These are phyloP conservation scores for Adansonia digitata DNA, from an alignment of 345 rosid species.

Conservation along the genomic window DNA sequence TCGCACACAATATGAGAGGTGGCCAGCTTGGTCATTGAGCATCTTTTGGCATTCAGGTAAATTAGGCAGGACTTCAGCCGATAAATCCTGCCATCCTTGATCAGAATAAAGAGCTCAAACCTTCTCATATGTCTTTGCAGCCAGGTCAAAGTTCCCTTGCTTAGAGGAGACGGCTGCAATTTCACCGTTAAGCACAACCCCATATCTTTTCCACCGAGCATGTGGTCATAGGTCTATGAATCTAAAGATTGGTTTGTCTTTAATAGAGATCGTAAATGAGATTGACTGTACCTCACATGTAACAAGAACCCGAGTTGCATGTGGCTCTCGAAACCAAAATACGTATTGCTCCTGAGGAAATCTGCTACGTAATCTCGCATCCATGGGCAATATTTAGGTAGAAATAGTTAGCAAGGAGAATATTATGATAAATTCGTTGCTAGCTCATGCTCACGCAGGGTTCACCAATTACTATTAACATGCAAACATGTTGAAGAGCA, in stretches of 20 bases:
- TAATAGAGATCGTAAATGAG: not conserved
- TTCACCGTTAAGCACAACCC: constrained; percentile 96
- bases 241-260: not conserved
- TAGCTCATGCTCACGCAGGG: not conserved
- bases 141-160: constrained; percentile 81
- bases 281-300: constrained; percentile 74
- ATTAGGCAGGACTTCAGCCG: constrained; percentile 92
- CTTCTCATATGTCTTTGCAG: constrained; percentile 96
- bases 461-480: not conserved
- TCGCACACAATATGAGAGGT: constrained; percentile 86
- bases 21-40: constrained; percentile 88
- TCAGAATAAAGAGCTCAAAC: constrained; percentile 95
- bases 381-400: constrained; percentile 46
- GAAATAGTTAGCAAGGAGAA: not conserved
- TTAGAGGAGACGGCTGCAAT: constrained; percentile 90
- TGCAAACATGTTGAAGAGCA: not conserved
- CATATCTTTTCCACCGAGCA: constrained; percentile 99
- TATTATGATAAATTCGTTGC: not conserved
- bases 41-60: constrained; percentile 93
- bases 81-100: constrained; percentile 94
- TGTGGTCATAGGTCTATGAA: constrained; percentile 3
- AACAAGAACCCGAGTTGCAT: constrained; percentile 81
- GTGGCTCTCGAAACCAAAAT: constrained; percentile 91
- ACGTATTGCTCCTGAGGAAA: constrained; percentile 80
- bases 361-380: constrained; percentile 86